phyloP scores from a whole-genome alignment of 2,329 filamentous ascomycete genomes.

The Curvularia eragrostidis region DNA sequence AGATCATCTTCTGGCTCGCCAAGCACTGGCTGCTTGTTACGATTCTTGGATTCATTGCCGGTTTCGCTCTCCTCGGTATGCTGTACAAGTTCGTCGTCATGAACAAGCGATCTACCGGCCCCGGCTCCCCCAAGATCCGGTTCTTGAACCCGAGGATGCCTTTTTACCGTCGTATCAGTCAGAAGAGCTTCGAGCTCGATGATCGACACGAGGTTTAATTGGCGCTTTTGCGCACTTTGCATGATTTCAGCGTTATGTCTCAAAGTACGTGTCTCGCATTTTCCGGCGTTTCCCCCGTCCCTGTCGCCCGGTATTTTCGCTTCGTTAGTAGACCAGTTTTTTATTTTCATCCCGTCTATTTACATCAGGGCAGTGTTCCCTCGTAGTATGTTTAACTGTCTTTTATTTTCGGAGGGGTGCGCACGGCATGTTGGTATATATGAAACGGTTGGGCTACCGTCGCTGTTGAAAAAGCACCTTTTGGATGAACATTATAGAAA shows the following conservation, averaged over 20 bases:
- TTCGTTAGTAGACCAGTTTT: slow-evolving; percentile 7
- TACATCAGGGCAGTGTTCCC: slow-evolving; percentile 7
- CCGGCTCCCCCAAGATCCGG: slow-evolving; percentile 25
- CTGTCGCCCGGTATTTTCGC: slow-evolving; percentile 25
- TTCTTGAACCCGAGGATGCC: slow-evolving; percentile 35
- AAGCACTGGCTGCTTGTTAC: slow-evolving; percentile 64
- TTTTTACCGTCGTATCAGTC: slow-evolving; percentile 48
- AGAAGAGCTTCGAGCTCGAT: slow-evolving; percentile 45
- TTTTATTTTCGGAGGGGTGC: neutral
- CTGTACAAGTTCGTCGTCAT: slow-evolving; percentile 60
- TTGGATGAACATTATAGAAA: slow-evolving; percentile 3
- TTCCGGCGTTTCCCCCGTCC: slow-evolving; percentile 28
- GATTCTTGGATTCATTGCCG: slow-evolving; percentile 60
- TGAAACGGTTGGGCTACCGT: slow-evolving; percentile 12
- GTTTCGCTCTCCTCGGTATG: slow-evolving; percentile 58
- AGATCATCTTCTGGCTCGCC: slow-evolving; percentile 70
- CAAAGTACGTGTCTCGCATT: slow-evolving; percentile 30
- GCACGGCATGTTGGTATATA: slow-evolving; percentile 13
- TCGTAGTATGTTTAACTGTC: slow-evolving; percentile 20
- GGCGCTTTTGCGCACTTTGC: slow-evolving; percentile 15
- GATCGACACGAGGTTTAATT: slow-evolving; percentile 47
- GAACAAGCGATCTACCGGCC: slow-evolving; percentile 35
- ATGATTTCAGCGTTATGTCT: slow-evolving; percentile 32
- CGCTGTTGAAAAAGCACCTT: slow-evolving; percentile 1
- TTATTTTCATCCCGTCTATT: slow-evolving; percentile 22